Evolutionary conservation across 148 eudicot species (phyloP), one percentile per base, ranked within the genome.

Genomic region (Hydrangea macrophylla): DNA sequence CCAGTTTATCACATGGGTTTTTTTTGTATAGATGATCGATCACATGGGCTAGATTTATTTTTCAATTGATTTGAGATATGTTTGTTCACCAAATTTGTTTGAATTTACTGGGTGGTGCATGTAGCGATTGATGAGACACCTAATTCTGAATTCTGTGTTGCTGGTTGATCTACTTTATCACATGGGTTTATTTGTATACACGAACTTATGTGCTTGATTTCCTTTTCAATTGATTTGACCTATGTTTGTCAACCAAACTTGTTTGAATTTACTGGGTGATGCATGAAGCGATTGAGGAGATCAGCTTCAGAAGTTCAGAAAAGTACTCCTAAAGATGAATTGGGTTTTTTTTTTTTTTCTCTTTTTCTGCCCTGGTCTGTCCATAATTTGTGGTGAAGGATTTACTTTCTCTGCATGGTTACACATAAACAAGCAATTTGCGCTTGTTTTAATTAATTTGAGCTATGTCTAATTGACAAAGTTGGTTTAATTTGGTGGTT

Each of bases 61-160:
- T 11, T 5, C 12, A 9, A n/a, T 50, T 27, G 23, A 25, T 18
- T 44, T 37, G 23, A n/a, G 32, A 5, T 42, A 27, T 55, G 24
- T 55, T 17, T 59, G 32, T 58, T 48, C 64, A 28, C 58, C n/a
- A 59, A 32, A 9, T 50, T 28, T 59, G 44, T 56, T 17, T 45
- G 53, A 60, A 39, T 40, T 32, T 57, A 12, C 22, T 62, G n/a
- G 9, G 7, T 48, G 28, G 3, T 44, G 40, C 50, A 1, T 15
- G 20, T 65, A 26, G 18, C n/a, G 31, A 9, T 48, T 50, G 58
- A 50, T 44, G 28, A 26, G 24, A 42, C 27, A 27, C 31, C 18
- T 44, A 26, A 60, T 44, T 31, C 44, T 23, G 44, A 39, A 7
- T n/a, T 42, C 48, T 11, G 48, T 11, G 1, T 42, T 18, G 11